A percentile compares a stretch with the other conserved stretches of the same genome.
Conservation (phyloP, 345 rosid genomes). For the Tarenaya hassleriana region DNA sequence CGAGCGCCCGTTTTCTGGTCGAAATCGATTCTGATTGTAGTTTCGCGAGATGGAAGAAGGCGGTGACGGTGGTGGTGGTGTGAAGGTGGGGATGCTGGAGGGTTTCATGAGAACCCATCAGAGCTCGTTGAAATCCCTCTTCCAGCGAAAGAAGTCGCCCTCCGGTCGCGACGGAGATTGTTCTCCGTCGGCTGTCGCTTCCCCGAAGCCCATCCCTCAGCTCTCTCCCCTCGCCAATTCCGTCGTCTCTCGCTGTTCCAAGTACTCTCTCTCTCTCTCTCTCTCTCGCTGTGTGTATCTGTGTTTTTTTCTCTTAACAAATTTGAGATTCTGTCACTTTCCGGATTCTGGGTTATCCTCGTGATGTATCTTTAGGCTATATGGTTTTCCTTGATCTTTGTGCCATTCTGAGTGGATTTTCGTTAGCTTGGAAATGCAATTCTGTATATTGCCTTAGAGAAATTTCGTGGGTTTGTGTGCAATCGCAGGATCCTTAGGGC, state of each 20-base stretch:
- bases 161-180: constrained; percentile 28
- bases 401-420: neutral
- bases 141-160: constrained; percentile 48
- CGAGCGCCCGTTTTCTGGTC: constrained; percentile 14
- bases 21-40: neutral
- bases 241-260: constrained; percentile 83
- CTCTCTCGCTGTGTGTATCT: neutral
- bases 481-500: constrained; percentile 53
- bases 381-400: neutral
- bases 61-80: constrained; percentile 12
- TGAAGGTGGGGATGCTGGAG: constrained; percentile 35
- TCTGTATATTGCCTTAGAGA: constrained; percentile 2
- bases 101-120: constrained; percentile 54
- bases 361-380: neutral
- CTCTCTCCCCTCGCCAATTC: constrained; percentile 80
- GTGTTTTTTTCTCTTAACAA: neutral
- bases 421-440: neutral
- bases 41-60: constrained; percentile 29
- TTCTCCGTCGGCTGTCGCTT: constrained; percentile 26
- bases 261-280: constrained; percentile 30
- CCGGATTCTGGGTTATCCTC: constrained; percentile 10
- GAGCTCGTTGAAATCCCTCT: constrained; percentile 54
- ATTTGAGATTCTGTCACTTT: constrained; percentile 1
- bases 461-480: neutral
- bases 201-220: constrained; percentile 66